Conservation (phyloP, 805 yeast species). For the Yarrowia hollandica region DNA sequence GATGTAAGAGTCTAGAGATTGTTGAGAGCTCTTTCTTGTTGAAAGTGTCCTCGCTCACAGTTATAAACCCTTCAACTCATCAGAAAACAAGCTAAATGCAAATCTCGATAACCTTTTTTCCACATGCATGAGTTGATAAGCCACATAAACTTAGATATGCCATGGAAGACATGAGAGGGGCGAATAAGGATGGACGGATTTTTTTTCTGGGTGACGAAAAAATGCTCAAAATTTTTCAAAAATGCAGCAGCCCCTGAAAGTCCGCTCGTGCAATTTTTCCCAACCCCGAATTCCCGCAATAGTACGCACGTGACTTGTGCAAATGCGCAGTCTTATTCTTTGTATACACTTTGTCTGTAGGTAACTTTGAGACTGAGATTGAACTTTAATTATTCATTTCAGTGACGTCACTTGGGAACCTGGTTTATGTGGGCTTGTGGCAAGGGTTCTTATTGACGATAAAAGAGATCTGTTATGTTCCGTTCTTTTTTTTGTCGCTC, state of each 20-base stretch:
- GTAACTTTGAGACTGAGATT: slow-evolving; percentile 27
- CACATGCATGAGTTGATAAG: slow-evolving; percentile 18
- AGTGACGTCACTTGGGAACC: slow-evolving; percentile 16
- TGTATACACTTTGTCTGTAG: slow-evolving; percentile 16
- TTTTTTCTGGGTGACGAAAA: not conserved
- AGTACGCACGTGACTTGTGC: slow-evolving; percentile 22
- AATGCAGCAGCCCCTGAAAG: not conserved
- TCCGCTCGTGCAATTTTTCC: not conserved
- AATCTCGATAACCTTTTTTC: not conserved
- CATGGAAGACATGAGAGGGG: not conserved
- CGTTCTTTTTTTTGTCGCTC: no score
- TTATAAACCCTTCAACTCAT: slow-evolving; percentile 22
- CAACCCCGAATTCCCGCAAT: not conserved
- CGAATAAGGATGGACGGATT: not conserved
- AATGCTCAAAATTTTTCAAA: not conserved
- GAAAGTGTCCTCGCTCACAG: not conserved
- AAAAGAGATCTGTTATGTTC: no score
- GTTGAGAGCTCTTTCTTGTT: not conserved
- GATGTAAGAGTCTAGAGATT: not conserved
- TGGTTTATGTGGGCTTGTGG: not conserved
- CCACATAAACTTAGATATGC: slow-evolving; percentile 24
- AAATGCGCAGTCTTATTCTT: slow-evolving; percentile 17
- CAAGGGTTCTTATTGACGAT: not conserved
- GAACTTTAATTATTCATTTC: slow-evolving; percentile 2
- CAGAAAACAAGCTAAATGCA: slow-evolving; percentile 16